Base-by-base conservation (phyloP, 2,329 filamentous ascomycete genomes). In the Arachnomyces sp. region DNA sequence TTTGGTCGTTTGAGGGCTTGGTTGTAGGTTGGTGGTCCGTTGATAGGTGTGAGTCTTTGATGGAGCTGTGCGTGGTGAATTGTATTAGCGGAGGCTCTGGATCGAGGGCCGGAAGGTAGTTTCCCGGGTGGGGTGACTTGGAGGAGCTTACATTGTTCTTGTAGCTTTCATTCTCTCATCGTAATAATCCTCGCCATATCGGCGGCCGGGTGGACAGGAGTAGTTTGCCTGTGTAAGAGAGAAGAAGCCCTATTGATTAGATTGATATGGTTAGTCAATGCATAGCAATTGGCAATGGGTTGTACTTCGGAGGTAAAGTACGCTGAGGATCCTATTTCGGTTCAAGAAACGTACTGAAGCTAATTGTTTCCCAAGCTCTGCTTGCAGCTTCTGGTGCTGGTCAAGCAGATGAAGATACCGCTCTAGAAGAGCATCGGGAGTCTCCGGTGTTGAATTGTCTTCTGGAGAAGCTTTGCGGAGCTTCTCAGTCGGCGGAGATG, bases 161-260 rank as follows among this genome's bases (percentile, higher is more conserved):
- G 54, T 61, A 12, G 69, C 68, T 49, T 71, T 69, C 70, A 72
- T 73, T 25, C 70, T 57, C 34, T 66, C 64, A 52, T 73, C 70
- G 43, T 71, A 73, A 46, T 66, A 70, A 39, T 73, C 69, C 28
- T 65, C 57, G 11, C 70, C 69, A 56, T 67, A 69, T 36, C 64
- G 55, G 40, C 67, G 61, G 12, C 65, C 65, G 12, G 66, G 62
- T 2, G 65, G 57, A 44, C 63, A 66, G 21, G 61, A 63, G 44
- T 68, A 68, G 45, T 73, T 72, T 29, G 69, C 69, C 42, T 70
- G 63, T 14, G 69, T 64, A 25, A 73, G 62, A 29, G 66, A 62
- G 30, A 72, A 54, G 45, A 69, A 72, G 3, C 69, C 69, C 61
- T 73, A 52, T 33, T 34, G 39, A 36, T 44, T 41, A 16, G 49